Conservation (phyloP, 2,329 filamentous ascomycete species). For the Hypoxylon rubiginosum region DNA sequence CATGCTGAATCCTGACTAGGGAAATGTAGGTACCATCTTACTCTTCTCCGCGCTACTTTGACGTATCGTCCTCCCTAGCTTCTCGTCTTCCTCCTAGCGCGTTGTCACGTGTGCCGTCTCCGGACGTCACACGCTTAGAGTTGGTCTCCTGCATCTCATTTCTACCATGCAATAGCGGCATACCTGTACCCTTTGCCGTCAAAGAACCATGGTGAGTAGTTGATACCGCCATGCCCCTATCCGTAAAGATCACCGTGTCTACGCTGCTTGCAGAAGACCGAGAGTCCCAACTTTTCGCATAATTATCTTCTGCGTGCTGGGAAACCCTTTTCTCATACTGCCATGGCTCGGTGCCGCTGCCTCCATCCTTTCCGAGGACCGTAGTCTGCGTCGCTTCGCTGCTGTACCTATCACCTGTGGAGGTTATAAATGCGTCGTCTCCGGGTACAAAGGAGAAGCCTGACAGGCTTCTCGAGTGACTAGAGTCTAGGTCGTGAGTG, state of each 20-base stretch:
- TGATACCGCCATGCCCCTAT: background rate
- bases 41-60: too few relatives aligned
- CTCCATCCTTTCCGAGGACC: background rate
- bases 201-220: background rate
- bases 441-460: conserved; percentile 44
- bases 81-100: background rate
- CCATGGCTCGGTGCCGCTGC: background rate
- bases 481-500: conserved; percentile 4
- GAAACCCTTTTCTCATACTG: background rate
- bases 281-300: background rate
- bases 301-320: background rate
- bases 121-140: background rate
- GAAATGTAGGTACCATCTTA: too few relatives aligned
- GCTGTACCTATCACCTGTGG: background rate
- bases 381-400: background rate
- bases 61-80: background rate
- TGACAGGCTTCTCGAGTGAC: conserved; percentile 31
- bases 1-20: too few relatives aligned
- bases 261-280: conserved; percentile 18
- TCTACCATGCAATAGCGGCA: background rate
- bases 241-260: conserved; percentile 17
- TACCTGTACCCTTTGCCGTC: background rate
- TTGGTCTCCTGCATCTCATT: too few relatives aligned
- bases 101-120: background rate
- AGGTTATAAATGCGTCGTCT: conserved; percentile 35